Evolutionary conservation across 2,329 filamentous ascomycete species (phyloP).

Genomic region (Fusarium nurragi): DNA sequence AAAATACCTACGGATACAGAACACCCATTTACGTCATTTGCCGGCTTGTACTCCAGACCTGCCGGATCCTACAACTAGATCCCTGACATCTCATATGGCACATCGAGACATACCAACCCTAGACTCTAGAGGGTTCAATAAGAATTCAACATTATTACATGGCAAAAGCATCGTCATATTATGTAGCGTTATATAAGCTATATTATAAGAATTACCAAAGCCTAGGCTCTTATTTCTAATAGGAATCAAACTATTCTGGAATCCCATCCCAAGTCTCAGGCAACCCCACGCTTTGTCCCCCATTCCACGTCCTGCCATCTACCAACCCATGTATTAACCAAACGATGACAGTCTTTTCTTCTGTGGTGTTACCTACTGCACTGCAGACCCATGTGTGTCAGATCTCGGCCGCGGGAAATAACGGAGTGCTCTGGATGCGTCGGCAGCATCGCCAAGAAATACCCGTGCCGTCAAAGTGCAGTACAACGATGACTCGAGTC

Average conservation of each 20-base stretch:
- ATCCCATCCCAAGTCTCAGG: neutral
- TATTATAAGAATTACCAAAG: too few species aligned
- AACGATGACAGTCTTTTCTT: constrained; percentile 1
- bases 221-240: too few species aligned
- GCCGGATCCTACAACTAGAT: constrained; percentile 16
- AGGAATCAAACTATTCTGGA: neutral
- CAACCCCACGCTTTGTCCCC: constrained; percentile 20
- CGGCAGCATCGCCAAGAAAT: constrained; percentile 10
- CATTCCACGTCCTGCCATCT: neutral
- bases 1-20: too few species aligned
- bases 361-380: neutral
- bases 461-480: neutral
- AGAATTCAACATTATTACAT: neutral
- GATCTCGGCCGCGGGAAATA: constrained; percentile 14
- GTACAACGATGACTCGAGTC: constrained; percentile 9
- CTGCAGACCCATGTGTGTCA: constrained; percentile 1
- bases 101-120: constrained; percentile 20
- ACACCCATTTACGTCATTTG: constrained; percentile 16
- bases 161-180: too few species aligned
- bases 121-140: neutral
- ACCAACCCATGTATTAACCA: constrained; percentile 1
- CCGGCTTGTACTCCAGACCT: constrained; percentile 1
- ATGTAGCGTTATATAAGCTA: too few species aligned
- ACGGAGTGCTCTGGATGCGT: constrained; percentile 11
- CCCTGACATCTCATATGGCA: constrained; percentile 15